Evolutionary conservation across 192 early-diverging fungal species (phyloP), one percentile per base, ranked within the genome.

Genomic region (Dimargaris xerosporica): DNA sequence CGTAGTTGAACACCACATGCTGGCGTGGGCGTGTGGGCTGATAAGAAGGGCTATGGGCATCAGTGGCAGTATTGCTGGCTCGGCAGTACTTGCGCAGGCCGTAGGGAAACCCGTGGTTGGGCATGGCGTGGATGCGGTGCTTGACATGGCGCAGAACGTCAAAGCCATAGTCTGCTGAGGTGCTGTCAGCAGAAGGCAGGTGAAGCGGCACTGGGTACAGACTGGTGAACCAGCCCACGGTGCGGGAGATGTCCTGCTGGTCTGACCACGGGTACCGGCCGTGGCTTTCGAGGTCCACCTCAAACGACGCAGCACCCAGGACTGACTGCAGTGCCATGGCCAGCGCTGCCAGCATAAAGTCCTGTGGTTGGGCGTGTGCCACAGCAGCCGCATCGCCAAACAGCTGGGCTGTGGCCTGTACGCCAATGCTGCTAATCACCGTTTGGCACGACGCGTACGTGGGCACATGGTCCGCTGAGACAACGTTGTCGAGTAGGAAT

Each of bases 241-340:
- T 59, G 13, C 56, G 56, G 26, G 31, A 41, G 41, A 59, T 41
- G 56, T 59, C 56, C 5, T 39, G 29, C 9, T 5, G 19, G 39
- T 28, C 19, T 30, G 13, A 9, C 56, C 56, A 59, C 2, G 56
- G 28, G 23, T 29, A 34, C 3, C 56, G 56, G 17, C 56, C 56
- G 39, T 59, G 56, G 41, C 56, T 29, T 59, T 59, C 56, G 19
- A 59, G 15, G 13, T 59, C 29, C 34, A 59, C 16, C 23, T 59
- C 56, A 16, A 59, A 41, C 5, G 39, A 30, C 5, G 1, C 12
- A 23, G 29, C 17, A 19, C 31, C 31, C 13, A 59, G 41, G 16
- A 9, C 10, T 2, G 12, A 15, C 17, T 29, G 26, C 13, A 59
- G 17, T 16, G 56, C 28, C 16, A 39, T 3, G 0, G 41, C 17